phyloP scores from a whole-genome alignment of 1,284 basidiomycete species.

The Cystobasidium pallidum region DNA sequence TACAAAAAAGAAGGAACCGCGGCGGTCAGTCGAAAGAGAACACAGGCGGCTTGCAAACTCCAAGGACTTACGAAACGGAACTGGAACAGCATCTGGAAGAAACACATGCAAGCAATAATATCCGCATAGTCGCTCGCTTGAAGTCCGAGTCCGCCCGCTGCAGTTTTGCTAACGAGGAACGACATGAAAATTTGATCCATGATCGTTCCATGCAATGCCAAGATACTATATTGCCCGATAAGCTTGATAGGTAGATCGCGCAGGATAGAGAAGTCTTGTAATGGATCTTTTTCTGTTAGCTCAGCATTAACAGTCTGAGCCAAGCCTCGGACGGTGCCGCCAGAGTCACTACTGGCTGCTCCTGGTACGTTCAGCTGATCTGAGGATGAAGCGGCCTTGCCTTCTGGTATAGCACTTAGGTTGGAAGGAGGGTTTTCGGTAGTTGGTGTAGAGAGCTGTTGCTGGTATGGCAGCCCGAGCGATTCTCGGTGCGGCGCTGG shows the following conservation, averaged over 20 bases:
- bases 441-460: conserved; percentile 9
- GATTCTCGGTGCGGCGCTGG: conserved; percentile 14
- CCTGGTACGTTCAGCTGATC: conserved; percentile 36
- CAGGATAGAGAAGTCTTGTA: conserved; percentile 44
- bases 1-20: neutral
- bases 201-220: conserved; percentile 50
- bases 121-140: conserved; percentile 48
- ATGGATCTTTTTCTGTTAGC: conserved; percentile 26
- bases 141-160: conserved; percentile 48
- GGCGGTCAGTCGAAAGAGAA: no score
- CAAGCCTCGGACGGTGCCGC: neutral
- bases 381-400: conserved; percentile 19
- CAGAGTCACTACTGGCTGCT: conserved; percentile 14
- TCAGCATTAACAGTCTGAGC: neutral
- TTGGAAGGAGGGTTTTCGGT: neutral
- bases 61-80: conserved; percentile 50
- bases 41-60: no score
- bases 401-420: conserved; percentile 44
- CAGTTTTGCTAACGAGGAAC: conserved; percentile 22
- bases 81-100: conserved; percentile 52
- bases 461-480: conserved; percentile 5
- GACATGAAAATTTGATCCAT: conserved; percentile 52
- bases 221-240: conserved; percentile 49
- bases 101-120: conserved; percentile 50
- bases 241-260: conserved; percentile 51